Conservation (phyloP, 1,284 basidiomycete species). For the Uromyces viciae-fabae region DNA sequence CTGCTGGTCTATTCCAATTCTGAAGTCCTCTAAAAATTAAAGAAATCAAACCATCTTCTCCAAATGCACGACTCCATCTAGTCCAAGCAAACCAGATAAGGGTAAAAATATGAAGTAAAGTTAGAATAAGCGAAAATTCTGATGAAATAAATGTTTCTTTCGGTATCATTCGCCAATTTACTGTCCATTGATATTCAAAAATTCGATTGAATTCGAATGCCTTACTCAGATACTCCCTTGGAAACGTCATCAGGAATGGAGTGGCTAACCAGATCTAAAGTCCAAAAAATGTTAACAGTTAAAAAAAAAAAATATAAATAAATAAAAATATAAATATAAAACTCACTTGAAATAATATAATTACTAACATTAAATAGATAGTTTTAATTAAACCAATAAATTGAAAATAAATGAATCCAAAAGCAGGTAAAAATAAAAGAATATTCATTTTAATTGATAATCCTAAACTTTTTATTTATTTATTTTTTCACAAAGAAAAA, state of each 20-base stretch:
- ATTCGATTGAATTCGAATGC: conserved; percentile 84
- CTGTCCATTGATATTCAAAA: conserved; percentile 95
- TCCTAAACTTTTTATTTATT: conserved; percentile 67
- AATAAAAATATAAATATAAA: background rate
- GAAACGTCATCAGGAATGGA: conserved; percentile 68
- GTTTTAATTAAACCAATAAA: conserved; percentile 69
- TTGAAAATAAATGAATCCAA: conserved; percentile 71
- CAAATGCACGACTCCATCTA: conserved; percentile 62
- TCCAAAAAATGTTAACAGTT: background rate
- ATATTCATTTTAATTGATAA: conserved; percentile 95
- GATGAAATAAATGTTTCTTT: conserved; percentile 70
- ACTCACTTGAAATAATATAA: conserved; percentile 59
- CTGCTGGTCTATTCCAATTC: conserved; percentile 55
- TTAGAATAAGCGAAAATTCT: conserved; percentile 64
- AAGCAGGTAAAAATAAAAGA: conserved; percentile 78
- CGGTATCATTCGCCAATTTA: conserved; percentile 87
- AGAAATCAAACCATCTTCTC: conserved; percentile 63
- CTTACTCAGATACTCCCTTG: conserved; percentile 65
- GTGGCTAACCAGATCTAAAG: conserved; percentile 65
- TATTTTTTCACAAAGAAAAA: conserved; percentile 64
- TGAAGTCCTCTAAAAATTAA: conserved; percentile 64
- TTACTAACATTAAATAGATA: conserved; percentile 61
- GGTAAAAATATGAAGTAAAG: conserved; percentile 65
- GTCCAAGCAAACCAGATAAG: conserved; percentile 66
- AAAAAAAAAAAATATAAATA: background rate